Evolutionary conservation across 805 yeast species (phyloP).

Genomic region (Yamadazyma kitorensis): DNA sequence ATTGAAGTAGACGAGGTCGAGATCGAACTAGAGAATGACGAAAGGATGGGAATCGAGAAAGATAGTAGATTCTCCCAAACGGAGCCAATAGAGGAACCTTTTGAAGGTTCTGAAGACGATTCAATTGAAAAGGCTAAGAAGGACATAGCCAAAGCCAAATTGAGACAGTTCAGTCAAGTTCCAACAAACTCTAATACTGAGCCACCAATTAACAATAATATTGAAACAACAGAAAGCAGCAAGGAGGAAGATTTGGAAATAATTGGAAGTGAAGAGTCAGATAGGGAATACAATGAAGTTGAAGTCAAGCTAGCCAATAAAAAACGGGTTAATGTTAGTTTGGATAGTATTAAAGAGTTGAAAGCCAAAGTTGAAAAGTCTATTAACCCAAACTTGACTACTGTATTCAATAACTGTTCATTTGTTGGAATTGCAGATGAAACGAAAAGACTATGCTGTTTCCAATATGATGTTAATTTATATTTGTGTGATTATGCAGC

Average conservation of each 20-base stretch:
- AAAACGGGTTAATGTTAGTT: conserved; percentile 37
- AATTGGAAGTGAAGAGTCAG: not conserved
- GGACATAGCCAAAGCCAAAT: conserved; percentile 1
- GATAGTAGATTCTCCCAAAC: too few species aligned
- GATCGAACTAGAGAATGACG: conserved; percentile 25
- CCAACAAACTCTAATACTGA: not conserved
- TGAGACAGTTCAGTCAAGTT: conserved; percentile 3
- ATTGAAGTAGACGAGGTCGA: conserved; percentile 20
- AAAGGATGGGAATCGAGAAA: conserved; percentile 1
- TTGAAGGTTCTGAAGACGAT: not conserved
- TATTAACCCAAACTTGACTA: conserved; percentile 56
- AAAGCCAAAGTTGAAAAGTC: conserved; percentile 46
- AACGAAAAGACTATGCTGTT: conserved; percentile 65
- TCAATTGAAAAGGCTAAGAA: not conserved
- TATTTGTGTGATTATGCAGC: conserved; percentile 80
- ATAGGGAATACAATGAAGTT: not conserved
- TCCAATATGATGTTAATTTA: conserved; percentile 78
- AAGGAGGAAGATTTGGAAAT: not conserved
- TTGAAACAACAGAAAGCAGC: not conserved
- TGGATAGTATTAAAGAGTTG: conserved; percentile 60
- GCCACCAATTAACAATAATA: not conserved
- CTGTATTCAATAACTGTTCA: conserved; percentile 63
- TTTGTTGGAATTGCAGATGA: conserved; percentile 84
- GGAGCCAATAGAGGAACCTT: too few species aligned
- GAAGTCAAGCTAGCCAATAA: conserved; percentile 2